Conservation (phyloP, 441 rosid genomes). For the Pelargonium fulgidum region DNA sequence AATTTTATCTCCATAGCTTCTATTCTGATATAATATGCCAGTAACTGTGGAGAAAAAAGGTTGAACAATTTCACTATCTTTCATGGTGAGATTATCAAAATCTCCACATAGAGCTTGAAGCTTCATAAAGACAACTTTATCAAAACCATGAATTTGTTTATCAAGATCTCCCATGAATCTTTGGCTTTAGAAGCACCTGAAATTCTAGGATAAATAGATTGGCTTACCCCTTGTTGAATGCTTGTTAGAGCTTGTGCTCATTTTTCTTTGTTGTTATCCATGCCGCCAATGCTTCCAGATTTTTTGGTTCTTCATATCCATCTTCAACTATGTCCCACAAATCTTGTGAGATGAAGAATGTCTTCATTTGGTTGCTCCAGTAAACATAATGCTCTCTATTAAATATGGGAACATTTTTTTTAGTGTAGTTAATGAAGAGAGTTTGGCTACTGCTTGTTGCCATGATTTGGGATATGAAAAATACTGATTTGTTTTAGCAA, state of each 20-base stretch:
- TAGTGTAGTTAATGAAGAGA: not conserved
- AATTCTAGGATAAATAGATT: not conserved
- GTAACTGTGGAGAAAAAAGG: not conserved
- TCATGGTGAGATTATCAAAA: slow-evolving; percentile 7
- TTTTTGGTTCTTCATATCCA: not conserved
- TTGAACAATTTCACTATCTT: not conserved
- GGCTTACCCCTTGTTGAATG: not conserved
- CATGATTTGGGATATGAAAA: no score
- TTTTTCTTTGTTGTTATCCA: not conserved
- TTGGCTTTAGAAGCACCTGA: not conserved
- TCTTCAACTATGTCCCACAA: not conserved
- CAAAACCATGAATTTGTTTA: not conserved
- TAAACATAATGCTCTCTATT: not conserved
- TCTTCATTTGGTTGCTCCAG: not conserved
- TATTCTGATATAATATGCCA: not conserved
- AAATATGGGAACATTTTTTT: not conserved
- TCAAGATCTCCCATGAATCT: not conserved
- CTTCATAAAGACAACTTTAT: not conserved
- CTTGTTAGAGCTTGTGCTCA: not conserved
- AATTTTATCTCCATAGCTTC: not conserved
- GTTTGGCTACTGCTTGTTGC: no score
- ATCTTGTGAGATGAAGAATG: not conserved
- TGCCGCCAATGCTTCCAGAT: not conserved
- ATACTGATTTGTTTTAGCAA: no score
- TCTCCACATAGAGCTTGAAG: not conserved